Evolutionary conservation across 2,329 filamentous ascomycete genomes (phyloP), one percentile per base, ranked within the genome.

Genomic region (Sclerotinia nivalis): DNA sequence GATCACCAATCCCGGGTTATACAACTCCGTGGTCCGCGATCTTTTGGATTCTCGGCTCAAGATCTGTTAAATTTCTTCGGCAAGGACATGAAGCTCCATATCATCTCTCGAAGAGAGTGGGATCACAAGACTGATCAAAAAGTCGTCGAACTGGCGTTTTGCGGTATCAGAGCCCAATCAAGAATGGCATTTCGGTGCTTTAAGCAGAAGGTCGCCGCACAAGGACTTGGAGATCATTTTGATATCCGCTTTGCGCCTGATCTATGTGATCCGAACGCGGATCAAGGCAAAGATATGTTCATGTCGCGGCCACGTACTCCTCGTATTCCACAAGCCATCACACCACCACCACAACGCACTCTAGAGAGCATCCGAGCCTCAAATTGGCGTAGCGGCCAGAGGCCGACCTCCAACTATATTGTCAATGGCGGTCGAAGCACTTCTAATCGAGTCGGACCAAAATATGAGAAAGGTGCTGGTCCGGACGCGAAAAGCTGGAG

Each of bases 1-100:
- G 25, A 28, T 7, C 52, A 67, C 43, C 69, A 75, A 66, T 69
- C 68, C 3, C 68, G 73, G 2, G 69, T 72, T 2, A 15, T 74
- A 1, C 55, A 65, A 28, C 64, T 75, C n/a, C 61, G 54, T 1
- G 74, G 72, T 0, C 69, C 67, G 3, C 25, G 50, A 43, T 34
- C 50, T 20, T 34, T 50, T 0, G 52, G 34, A 4, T 50, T 73
- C 10, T 65, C 67, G 4, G 40, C 34, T 4, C 18, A 69, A 5
- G 47, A 37, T 20, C 28, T 72, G 1, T 55, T 68, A 12, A 43
- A 60, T 31, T 52, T 70, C 5, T 69, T 75, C 20, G 49, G 59
- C 4, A 56, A 69, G 6, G 66, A 69, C 25, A 73, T 75, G 28
- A 61, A 69, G 1, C 70, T 71, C 25, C 58, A 71, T 3, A 61